Conservation (phyloP, 2,329 filamentous ascomycete genomes). For the Sordariomycetes sp. region DNA sequence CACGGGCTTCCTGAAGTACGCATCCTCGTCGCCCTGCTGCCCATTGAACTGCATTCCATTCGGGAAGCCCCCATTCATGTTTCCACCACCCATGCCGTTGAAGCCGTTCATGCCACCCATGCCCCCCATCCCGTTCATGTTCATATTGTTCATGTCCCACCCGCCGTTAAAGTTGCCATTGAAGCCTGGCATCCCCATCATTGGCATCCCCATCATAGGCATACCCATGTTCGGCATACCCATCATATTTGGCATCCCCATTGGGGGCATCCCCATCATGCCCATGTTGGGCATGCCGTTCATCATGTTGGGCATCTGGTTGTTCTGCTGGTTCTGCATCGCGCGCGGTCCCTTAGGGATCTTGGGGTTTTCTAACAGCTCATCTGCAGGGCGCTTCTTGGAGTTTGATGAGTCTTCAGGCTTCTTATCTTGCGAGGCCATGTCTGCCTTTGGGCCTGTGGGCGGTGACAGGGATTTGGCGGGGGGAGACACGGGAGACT, state of each 20-base stretch:
- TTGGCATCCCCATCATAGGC: conserved; percentile 20
- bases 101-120: conserved; percentile 23
- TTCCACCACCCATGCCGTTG: conserved; percentile 18
- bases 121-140: conserved; percentile 19
- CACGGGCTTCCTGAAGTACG: conserved; percentile 92
- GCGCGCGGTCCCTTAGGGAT: conserved; percentile 57
- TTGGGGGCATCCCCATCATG: conserved; percentile 22
- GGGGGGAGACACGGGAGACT: conserved; percentile 18
- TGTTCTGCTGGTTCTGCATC: conserved; percentile 49
- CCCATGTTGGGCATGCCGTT: conserved; percentile 27
- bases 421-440: conserved; percentile 2
- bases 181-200: conserved; percentile 20
- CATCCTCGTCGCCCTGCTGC: conserved; percentile 56
- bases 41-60: conserved; percentile 14
- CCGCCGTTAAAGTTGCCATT: conserved; percentile 15
- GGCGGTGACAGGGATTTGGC: conserved; percentile 2
- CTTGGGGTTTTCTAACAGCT: conserved; percentile 54
- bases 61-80: conserved; percentile 9
- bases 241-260: conserved; percentile 15
- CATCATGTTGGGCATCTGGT: conserved; percentile 39
- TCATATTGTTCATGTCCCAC: conserved; percentile 24
- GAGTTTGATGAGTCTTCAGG: conserved; percentile 24
- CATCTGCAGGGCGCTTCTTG: conserved; percentile 79
- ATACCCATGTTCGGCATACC: conserved; percentile 12
- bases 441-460: conserved; percentile 1